These are phyloP conservation scores for Backusella luteola DNA, from an alignment of 192 early-diverging fungal species.

Conservation along the genomic window DNA sequence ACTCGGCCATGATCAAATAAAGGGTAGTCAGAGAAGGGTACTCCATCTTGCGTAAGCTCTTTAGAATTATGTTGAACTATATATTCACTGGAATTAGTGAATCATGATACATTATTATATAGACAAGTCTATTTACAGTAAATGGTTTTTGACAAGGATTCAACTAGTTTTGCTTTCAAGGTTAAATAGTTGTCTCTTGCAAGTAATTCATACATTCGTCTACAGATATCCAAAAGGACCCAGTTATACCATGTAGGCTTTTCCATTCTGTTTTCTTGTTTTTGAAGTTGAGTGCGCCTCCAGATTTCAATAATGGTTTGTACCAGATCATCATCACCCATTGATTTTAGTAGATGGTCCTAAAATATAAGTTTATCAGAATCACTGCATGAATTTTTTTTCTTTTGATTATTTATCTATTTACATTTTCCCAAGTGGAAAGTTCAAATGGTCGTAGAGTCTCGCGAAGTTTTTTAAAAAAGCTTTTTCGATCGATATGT, in stretches of 20 bases:
- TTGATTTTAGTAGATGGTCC: background rate
- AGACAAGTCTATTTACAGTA: background rate
- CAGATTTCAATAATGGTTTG: background rate
- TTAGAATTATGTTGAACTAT: background rate
- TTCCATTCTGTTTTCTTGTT: background rate
- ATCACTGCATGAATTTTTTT: background rate
- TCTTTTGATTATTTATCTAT: background rate
- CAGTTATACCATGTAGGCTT: background rate
- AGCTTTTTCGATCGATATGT: background rate
- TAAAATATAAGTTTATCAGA: background rate
- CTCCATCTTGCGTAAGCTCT: background rate
- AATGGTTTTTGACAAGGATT: background rate
- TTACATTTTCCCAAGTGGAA: constrained; percentile 2
- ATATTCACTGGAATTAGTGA: background rate
- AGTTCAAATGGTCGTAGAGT: background rate
- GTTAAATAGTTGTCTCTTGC: background rate
- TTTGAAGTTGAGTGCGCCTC: background rate
- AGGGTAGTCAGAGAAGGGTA: background rate
- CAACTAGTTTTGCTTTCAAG: background rate
- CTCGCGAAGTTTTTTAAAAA: background rate
- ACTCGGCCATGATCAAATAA: background rate
- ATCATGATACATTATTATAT: background rate
- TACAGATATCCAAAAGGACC: background rate
- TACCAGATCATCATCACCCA: background rate
- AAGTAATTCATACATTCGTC: constrained; percentile 4